Conservation (phyloP, 2,329 filamentous ascomycete species). For the Macrophomina pseudophaseolina region DNA sequence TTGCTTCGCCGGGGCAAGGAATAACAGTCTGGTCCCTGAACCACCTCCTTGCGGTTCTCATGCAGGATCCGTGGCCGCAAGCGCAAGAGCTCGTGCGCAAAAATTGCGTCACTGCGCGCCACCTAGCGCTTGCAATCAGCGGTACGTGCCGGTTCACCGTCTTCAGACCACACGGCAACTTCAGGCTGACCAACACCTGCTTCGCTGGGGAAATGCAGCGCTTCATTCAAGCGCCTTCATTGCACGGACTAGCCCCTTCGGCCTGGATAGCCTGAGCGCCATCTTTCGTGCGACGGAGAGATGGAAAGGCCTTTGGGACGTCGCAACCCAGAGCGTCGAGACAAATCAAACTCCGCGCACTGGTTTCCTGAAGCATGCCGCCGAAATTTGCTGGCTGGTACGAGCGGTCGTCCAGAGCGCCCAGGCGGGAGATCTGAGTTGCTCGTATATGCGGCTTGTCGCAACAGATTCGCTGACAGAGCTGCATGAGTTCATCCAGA, state of each 20-base stretch:
- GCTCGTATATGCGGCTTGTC: neutral
- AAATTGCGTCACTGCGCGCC: too few species aligned
- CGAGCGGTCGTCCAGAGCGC: neutral
- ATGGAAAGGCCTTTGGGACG: neutral
- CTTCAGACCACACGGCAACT: neutral
- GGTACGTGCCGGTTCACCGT: neutral
- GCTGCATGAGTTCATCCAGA: neutral
- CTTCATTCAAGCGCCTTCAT: neutral
- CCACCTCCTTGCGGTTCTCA: neutral
- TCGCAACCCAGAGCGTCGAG: neutral
- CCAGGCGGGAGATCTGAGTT: neutral
- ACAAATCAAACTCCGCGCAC: neutral
- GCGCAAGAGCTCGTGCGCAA: too few species aligned
- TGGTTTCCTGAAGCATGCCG: neutral
- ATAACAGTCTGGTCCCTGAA: too few species aligned
- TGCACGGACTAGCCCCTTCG: neutral
- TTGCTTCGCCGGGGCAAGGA: neutral
- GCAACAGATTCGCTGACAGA: neutral
- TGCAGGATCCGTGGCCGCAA: neutral
- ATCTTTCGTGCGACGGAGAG: neutral
- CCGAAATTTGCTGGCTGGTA: neutral
- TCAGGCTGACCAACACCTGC: neutral
- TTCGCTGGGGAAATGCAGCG: neutral
- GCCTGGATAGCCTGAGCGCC: neutral
- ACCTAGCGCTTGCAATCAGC: too few species aligned